A percentile compares a stretch with the other conserved stretches of the same genome.
phyloP scores from a whole-genome alignment of 305 asterid species.

The Solanum hybrid region DNA sequence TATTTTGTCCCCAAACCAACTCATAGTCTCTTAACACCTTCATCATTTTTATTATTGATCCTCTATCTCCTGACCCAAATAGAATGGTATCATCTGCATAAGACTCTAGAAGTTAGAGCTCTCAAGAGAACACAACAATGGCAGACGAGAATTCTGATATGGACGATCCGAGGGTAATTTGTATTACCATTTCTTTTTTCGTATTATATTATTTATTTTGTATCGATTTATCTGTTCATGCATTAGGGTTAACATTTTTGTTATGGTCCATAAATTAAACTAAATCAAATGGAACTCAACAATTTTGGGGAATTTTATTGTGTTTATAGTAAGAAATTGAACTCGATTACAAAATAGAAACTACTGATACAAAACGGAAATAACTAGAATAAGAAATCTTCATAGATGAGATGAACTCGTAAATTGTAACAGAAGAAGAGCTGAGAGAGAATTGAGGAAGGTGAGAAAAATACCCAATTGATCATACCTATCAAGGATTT shows the following conservation, averaged over 20 bases:
- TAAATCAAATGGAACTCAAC: neutral
- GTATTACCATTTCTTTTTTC: neutral
- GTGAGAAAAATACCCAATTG: neutral
- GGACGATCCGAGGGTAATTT: conserved; percentile 45
- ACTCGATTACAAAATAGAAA: neutral
- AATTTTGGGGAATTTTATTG: neutral
- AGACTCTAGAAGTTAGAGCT: too few species aligned
- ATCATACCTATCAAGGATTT: neutral
- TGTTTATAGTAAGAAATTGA: neutral
- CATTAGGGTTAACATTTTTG: neutral
- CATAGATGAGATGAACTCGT: neutral
- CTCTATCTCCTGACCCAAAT: too few species aligned
- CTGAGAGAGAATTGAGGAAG: neutral
- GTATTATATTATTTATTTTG: neutral
- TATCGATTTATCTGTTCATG: neutral
- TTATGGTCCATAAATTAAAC: neutral
- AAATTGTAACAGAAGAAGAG: neutral
- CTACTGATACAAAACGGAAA: neutral
- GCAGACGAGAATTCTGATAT: conserved; percentile 70
- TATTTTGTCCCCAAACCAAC: too few species aligned
- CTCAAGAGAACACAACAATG: conserved; percentile 13
- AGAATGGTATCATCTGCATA: too few species aligned
- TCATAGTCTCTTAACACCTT: too few species aligned
- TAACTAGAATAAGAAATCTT: neutral
- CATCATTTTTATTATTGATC: too few species aligned